Evolutionary conservation across 2,329 filamentous ascomycete species (phyloP), one percentile per base, ranked within the genome.

Genomic region (Sarocladium brachiariae): DNA sequence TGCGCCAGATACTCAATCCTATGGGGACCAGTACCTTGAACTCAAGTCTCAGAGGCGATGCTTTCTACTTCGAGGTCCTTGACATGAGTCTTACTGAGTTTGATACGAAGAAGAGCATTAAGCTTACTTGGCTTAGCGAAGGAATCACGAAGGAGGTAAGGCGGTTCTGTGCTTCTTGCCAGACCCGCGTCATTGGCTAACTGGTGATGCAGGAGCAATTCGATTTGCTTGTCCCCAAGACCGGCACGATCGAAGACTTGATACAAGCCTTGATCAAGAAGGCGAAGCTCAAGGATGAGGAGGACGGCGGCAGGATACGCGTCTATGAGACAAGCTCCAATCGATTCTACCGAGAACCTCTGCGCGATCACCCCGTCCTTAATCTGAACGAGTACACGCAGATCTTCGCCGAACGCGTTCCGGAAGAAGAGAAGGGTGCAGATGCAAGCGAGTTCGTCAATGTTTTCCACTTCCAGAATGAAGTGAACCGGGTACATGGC

Each of bases 31-130:
- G 78, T 10, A 86, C 89, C 57, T 77, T 85, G 48, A 87, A 83
- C 57, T 78, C 79, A 51, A 83, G 77, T 27, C 87, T 90, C 62
- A 79, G 84, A 50, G 70, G 78, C 18, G 92, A 97, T 66, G 81
- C 86, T 1, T 74, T 99, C 49, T 97, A 85, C 66, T 99, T 91
- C 63, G 93, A 99, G 65, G 81, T 97, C 24, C 72, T 99, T 35
- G 93, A 99, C 55, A 95, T 96, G 74, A 96, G 89, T 60, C 71
- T 99, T 43, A 87, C 88, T 21, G 95, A 99, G 66, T 76, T 95
- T 38, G 93, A 99, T 63, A 93, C 88, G 51, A 93, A 95, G 73
- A 96, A 95, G 73, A 81, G 74, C 52, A 72, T 97, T 55, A 92
- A 88, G 65, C 71, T 99, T 45, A 87, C 77, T 1, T 92, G 87